phyloP scores from a whole-genome alignment of 257 asterid species.

The Solanum corneliomulleri region DNA sequence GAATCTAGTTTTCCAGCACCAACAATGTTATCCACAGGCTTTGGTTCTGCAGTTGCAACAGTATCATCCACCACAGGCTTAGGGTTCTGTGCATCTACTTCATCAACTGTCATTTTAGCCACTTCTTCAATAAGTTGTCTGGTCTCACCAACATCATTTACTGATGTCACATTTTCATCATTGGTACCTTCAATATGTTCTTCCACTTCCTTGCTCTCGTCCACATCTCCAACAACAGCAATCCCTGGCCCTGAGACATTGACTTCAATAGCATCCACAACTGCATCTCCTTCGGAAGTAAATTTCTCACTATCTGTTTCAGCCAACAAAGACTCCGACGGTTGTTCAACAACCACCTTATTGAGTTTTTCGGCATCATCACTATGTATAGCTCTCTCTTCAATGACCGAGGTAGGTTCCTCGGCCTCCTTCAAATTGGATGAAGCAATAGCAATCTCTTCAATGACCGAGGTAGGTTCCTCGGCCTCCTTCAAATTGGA shows the following conservation, averaged over 20 bases:
- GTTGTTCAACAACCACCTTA: slow-evolving; percentile 12
- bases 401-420: neutral
- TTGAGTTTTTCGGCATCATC: slow-evolving; percentile 6
- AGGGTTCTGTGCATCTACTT: slow-evolving; percentile 8
- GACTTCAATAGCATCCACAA: slow-evolving; percentile 33
- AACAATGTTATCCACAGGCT: slow-evolving; percentile 11
- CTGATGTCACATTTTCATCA: slow-evolving; percentile 2
- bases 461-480: neutral
- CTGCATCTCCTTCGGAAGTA: slow-evolving; percentile 27
- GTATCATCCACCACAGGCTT: slow-evolving; percentile 12
- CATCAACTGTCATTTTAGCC: slow-evolving; percentile 7
- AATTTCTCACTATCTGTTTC: slow-evolving; percentile 9
- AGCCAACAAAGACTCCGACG: slow-evolving; percentile 7
- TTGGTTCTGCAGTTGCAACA: slow-evolving; percentile 10
- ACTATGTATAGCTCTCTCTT: neutral
- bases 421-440: neutral
- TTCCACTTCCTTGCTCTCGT: slow-evolving; percentile 5
- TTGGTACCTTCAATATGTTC: slow-evolving; percentile 2
- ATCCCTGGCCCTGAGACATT: slow-evolving; percentile 21
- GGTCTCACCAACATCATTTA: slow-evolving; percentile 12
- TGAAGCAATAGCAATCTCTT: neutral
- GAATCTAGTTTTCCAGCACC: slow-evolving; percentile 3
- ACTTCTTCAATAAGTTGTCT: slow-evolving; percentile 9
- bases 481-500: neutral
- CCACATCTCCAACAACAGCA: slow-evolving; percentile 20